phyloP scores from a whole-genome alignment of 371 early-diverging fungal genomes.

The Mucor circinelloides region DNA sequence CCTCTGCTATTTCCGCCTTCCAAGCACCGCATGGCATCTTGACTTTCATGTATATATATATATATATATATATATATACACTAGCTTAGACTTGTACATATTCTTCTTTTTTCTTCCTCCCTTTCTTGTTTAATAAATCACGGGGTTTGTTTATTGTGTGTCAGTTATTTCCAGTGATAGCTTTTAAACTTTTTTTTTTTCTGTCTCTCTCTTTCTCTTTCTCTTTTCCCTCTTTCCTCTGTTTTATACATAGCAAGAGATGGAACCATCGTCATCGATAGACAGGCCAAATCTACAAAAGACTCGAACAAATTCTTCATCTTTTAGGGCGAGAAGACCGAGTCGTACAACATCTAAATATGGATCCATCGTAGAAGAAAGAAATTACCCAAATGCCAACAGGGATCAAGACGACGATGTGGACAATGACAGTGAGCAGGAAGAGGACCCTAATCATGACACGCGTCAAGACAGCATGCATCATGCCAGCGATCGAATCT shows the following conservation, averaged over 20 bases:
- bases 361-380: slow-evolving; percentile 24
- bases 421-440: slow-evolving; percentile 1
- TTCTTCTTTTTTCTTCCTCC: background rate
- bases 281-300: slow-evolving; percentile 21
- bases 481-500: slow-evolving; percentile 11
- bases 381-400: background rate
- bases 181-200: background rate
- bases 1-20: slow-evolving; percentile 17
- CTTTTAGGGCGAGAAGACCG: slow-evolving; percentile 3
- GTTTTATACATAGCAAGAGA: background rate
- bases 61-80: background rate
- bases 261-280: background rate
- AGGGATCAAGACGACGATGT: background rate
- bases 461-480: background rate
- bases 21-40: slow-evolving; percentile 13
- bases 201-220: background rate
- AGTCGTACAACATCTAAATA: slow-evolving; percentile 26
- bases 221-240: background rate
- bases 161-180: background rate
- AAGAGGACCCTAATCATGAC: background rate
- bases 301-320: slow-evolving; percentile 16
- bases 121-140: background rate
- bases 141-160: slow-evolving; percentile 5
- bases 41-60: background rate
- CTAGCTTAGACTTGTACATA: background rate